phyloP scores from a whole-genome alignment of 1,284 basidiomycete genomes.

The Ustilago xerochloae region DNA sequence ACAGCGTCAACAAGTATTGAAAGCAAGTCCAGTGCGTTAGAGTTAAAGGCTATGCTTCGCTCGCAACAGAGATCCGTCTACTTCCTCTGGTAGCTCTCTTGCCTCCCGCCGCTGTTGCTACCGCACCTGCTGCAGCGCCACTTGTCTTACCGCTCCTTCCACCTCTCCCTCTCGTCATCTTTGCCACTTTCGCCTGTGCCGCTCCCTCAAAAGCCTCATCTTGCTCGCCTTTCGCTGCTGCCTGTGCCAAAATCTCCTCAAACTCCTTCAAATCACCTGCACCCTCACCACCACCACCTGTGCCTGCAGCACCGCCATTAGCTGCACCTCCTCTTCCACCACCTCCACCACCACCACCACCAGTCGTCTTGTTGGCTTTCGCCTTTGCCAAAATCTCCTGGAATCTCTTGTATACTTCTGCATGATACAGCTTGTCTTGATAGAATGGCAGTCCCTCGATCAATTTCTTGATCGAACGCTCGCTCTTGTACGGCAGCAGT shows the following conservation, averaged over 20 bases:
- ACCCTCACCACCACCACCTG: conserved; percentile 13
- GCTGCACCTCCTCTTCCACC: conserved; percentile 19
- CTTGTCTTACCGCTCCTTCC: conserved; percentile 25
- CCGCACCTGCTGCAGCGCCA: background rate
- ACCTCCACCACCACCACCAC: conserved; percentile 14
- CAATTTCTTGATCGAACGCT: conserved; percentile 93
- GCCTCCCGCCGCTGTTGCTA: background rate
- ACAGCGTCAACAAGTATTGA: background rate
- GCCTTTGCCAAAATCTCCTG: conserved; percentile 83
- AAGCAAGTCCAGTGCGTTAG: background rate
- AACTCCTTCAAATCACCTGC: conserved; percentile 62
- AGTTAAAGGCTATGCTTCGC: conserved; percentile 23
- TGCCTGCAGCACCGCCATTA: conserved; percentile 10
- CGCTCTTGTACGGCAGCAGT: conserved; percentile 94
- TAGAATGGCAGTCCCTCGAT: conserved; percentile 79
- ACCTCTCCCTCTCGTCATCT: conserved; percentile 28
- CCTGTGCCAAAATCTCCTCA: conserved; percentile 81
- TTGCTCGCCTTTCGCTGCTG: conserved; percentile 85
- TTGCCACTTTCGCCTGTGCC: conserved; percentile 51
- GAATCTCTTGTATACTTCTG: conserved; percentile 84
- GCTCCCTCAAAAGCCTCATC: conserved; percentile 85
- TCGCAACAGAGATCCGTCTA: conserved; percentile 33
- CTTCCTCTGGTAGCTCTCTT: conserved; percentile 27
- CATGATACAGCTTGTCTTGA: conserved; percentile 93
- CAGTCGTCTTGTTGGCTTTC: conserved; percentile 45